These are phyloP conservation scores for Pyrenula massariospora DNA, from an alignment of 495 filamentous ascomycete species.

Conservation along the genomic window DNA sequence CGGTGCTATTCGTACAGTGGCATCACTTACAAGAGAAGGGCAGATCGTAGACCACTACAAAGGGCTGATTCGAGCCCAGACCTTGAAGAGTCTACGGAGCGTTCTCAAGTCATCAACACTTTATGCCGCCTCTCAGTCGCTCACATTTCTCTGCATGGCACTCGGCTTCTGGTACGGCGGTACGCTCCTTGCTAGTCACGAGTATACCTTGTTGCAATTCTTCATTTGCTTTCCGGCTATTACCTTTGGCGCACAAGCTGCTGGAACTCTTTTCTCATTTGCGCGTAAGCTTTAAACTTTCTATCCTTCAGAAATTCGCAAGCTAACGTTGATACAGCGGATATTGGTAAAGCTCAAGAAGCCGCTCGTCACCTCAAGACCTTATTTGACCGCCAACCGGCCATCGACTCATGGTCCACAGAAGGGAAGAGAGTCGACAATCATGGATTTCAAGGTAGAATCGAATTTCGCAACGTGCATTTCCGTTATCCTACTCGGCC, in stretches of 20 bases:
- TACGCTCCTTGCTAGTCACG: conserved; percentile 53
- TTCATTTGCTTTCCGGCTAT: conserved; percentile 74
- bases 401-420: conserved; percentile 72
- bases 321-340: conserved; percentile 19
- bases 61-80: conserved; percentile 50
- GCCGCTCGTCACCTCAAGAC: conserved; percentile 64
- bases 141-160: conserved; percentile 72
- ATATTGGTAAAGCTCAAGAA: conserved; percentile 81
- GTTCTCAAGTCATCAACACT: conserved; percentile 56
- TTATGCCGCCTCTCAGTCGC: conserved; percentile 68
- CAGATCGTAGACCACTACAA: conserved; percentile 72
- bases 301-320: neutral
- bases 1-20: conserved; percentile 82
- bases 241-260: conserved; percentile 74
- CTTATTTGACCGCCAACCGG: conserved; percentile 67
- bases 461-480: conserved; percentile 70
- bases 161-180: conserved; percentile 96
- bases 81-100: conserved; percentile 46
- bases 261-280: conserved; percentile 80
- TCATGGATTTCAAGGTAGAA: conserved; percentile 42
- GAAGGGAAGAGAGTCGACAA: conserved; percentile 48
- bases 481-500: conserved; percentile 74
- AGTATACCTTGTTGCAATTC: conserved; percentile 69
- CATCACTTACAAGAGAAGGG: conserved; percentile 71
- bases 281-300: conserved; percentile 19